phyloP scores from a whole-genome alignment of 1,139 yeast species.

The Eremothecium gossypii region DNA sequence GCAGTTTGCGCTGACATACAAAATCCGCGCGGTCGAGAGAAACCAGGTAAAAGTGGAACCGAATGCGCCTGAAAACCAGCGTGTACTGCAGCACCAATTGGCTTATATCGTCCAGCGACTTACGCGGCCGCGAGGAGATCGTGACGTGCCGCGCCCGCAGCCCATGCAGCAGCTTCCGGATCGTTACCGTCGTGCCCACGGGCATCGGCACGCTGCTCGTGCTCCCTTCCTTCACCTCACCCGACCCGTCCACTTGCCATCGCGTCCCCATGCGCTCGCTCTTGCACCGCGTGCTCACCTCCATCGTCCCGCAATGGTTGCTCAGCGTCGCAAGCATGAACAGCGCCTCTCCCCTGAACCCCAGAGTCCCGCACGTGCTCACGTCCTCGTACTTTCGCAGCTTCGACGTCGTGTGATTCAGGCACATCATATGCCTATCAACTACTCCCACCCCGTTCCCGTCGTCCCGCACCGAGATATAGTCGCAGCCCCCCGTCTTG shows the following conservation, averaged over 20 bases:
- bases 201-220: slow-evolving; percentile 20
- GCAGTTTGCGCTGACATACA: slow-evolving; percentile 12
- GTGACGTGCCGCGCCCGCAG: slow-evolving; percentile 33
- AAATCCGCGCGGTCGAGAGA: slow-evolving; percentile 1
- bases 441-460: slow-evolving; percentile 50
- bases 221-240: slow-evolving; percentile 20
- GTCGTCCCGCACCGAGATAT: slow-evolving; percentile 53
- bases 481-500: slow-evolving; percentile 44
- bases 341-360: slow-evolving; percentile 68
- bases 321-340: slow-evolving; percentile 44
- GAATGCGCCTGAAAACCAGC: slow-evolving; percentile 25
- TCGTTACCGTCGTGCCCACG: slow-evolving; percentile 33
- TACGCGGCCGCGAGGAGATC: slow-evolving; percentile 22
- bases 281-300: slow-evolving; percentile 29
- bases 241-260: slow-evolving; percentile 32
- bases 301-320: slow-evolving; percentile 25
- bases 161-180: slow-evolving; percentile 29
- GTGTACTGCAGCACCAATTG: slow-evolving; percentile 29
- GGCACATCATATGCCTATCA: slow-evolving; percentile 44
- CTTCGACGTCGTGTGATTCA: slow-evolving; percentile 57
- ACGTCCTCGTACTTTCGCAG: slow-evolving; percentile 37
- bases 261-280: slow-evolving; percentile 29
- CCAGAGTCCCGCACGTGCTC: slow-evolving; percentile 38
- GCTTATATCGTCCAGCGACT: slow-evolving; percentile 24
- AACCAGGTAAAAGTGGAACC: slow-evolving; percentile 22